These are phyloP conservation scores for Ophiocordyceps robertsii DNA, from an alignment of 2,329 filamentous ascomycete genomes.

Conservation along the genomic window DNA sequence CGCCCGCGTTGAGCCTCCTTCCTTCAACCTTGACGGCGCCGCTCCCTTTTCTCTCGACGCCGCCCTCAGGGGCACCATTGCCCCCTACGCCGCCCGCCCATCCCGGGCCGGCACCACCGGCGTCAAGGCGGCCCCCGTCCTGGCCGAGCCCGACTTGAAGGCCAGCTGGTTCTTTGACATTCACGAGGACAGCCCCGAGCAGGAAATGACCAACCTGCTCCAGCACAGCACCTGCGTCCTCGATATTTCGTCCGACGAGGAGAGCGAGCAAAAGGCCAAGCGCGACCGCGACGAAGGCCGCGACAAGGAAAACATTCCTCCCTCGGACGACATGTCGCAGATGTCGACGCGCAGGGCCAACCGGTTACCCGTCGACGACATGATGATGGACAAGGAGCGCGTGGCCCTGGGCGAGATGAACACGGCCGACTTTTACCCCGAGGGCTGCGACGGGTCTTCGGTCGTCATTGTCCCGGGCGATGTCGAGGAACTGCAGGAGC, in stretches of 20 bases:
- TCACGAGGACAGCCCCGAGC: conserved; percentile 79
- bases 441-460: conserved; percentile 49
- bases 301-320: conserved; percentile 91
- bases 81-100: conserved; percentile 39
- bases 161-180: conserved; percentile 85
- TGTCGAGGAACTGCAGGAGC: conserved; percentile 19
- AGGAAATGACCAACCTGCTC: conserved; percentile 84
- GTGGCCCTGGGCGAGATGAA: conserved; percentile 54
- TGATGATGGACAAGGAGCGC: conserved; percentile 51
- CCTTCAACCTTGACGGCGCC: conserved; percentile 37
- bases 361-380: conserved; percentile 28
- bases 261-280: conserved; percentile 42
- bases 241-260: conserved; percentile 83
- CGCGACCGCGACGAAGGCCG: conserved; percentile 43
- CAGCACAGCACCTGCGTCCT: conserved; percentile 79
- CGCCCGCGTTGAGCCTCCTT: conserved; percentile 58
- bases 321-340: conserved; percentile 50
- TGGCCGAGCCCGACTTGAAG: conserved; percentile 37
- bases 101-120: background rate
- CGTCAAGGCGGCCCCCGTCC: conserved; percentile 9
- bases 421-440: conserved; percentile 52
- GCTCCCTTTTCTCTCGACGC: conserved; percentile 76
- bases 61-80: conserved; percentile 64
- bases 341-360: conserved; percentile 26
- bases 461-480: conserved; percentile 51